phyloP scores from a whole-genome alignment of 176 grass and related monocot genomes.

The Guadua angustifolia region DNA sequence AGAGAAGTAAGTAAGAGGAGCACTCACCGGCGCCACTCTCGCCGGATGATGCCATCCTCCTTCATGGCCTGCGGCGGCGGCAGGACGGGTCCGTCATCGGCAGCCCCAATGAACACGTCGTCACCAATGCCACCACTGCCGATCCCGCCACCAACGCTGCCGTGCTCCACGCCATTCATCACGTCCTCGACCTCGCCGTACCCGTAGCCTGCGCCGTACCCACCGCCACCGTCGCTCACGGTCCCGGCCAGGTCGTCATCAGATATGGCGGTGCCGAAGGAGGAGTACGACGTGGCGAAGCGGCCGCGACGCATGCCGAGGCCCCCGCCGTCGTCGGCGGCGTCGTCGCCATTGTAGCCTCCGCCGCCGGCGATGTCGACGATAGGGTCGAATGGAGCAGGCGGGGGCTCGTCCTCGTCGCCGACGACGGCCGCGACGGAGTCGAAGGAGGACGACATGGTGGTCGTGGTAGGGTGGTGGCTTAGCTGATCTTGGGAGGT shows the following conservation, averaged over 20 bases:
- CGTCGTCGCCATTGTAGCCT: conserved; percentile 1
- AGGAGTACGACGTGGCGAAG: conserved; percentile 59
- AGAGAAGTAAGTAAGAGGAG: neutral
- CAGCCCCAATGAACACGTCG: conserved; percentile 43
- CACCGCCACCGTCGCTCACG: neutral
- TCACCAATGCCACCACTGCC: conserved; percentile 29
- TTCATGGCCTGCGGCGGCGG: conserved; percentile 63
- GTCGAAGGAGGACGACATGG: conserved; percentile 57
- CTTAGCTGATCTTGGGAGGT: neutral
- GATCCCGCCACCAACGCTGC: neutral
- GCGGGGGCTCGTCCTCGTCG: conserved; percentile 37
- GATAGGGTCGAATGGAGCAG: conserved; percentile 9
- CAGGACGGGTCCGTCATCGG: conserved; percentile 49
- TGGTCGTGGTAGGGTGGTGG: neutral
- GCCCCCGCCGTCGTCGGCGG: neutral
- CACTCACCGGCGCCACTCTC: conserved; percentile 72
- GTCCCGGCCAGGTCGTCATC: conserved; percentile 50
- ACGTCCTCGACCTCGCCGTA: conserved; percentile 50
- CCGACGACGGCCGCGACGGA: conserved; percentile 43
- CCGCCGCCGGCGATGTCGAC: neutral
- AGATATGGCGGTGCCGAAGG: conserved; percentile 56
- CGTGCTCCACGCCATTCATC: conserved; percentile 30
- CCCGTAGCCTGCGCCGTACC: conserved; percentile 25
- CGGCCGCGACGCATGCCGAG: conserved; percentile 40
- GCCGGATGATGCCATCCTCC: conserved; percentile 66